Percentiles rank a stretch among this genome's conserved stretches.
phyloP scores from a whole-genome alignment of 2,329 filamentous ascomycete genomes.

The Pyricularia grisea region DNA sequence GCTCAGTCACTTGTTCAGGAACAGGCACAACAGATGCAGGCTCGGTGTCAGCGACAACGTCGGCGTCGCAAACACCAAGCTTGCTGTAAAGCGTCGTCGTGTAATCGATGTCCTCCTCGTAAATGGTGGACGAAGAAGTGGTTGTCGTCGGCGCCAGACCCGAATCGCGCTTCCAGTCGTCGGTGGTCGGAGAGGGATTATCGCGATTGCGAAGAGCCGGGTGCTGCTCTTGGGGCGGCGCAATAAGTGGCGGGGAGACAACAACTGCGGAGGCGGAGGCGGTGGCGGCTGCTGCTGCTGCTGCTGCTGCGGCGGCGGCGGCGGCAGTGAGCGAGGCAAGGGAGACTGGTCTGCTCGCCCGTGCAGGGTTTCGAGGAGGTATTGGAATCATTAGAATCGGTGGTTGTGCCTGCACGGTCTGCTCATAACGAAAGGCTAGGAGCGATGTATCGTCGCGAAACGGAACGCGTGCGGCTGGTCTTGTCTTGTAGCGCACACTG shows the following conservation, averaged over 20 bases:
- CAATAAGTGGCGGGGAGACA: conserved; percentile 25
- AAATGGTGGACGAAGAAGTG: conserved; percentile 32
- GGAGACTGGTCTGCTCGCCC: conserved; percentile 16
- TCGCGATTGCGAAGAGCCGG: conserved; percentile 36
- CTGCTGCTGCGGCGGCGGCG: conserved; percentile 7
- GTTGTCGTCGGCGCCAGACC: conserved; percentile 26
- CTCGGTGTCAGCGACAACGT: background rate
- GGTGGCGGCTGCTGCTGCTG: too few species aligned
- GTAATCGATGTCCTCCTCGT: conserved; percentile 22
- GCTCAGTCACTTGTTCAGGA: background rate
- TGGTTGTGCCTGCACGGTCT: conserved; percentile 46
- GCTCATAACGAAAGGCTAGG: conserved; percentile 51
- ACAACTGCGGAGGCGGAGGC: conserved; percentile 16
- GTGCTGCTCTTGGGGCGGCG: conserved; percentile 40
- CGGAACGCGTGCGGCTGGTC: conserved; percentile 23
- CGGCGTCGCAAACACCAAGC: background rate
- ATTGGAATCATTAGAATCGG: conserved; percentile 40
- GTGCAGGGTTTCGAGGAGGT: conserved; percentile 30
- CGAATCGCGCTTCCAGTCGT: conserved; percentile 46
- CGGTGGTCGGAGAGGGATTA: conserved; percentile 18
- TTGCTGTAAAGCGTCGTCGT: conserved; percentile 4
- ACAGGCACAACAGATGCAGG: background rate
- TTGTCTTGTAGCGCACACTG: conserved; percentile 29
- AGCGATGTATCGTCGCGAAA: conserved; percentile 40
- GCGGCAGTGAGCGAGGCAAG: conserved; percentile 8